Evolutionary conservation across 768 basidiomycete species (phyloP).

Genomic region (Mycena vulgaris): DNA sequence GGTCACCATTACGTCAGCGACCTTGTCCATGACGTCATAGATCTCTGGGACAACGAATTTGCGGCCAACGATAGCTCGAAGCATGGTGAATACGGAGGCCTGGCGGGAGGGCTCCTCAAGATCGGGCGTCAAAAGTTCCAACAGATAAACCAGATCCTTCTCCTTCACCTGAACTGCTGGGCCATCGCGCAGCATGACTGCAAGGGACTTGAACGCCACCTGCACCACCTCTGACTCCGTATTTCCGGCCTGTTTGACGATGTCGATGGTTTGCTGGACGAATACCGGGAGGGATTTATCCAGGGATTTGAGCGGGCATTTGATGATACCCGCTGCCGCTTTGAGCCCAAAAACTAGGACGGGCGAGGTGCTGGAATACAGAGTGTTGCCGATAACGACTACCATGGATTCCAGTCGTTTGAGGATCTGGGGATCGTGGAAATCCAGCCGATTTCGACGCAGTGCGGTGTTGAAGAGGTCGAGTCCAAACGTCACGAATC

Average conservation of each 20-base stretch:
- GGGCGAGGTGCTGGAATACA: conserved; percentile 86
- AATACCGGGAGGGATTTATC: conserved; percentile 86
- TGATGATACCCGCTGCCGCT: conserved; percentile 84
- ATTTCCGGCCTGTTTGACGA: conserved; percentile 86
- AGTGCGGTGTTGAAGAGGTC: conserved; percentile 92
- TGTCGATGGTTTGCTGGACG: conserved; percentile 85
- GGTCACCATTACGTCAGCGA: conserved; percentile 93
- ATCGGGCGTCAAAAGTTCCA: conserved; percentile 90
- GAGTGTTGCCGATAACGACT: conserved; percentile 88
- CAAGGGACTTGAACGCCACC: conserved; percentile 88
- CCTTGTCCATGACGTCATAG: conserved; percentile 96
- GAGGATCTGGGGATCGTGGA: conserved; percentile 80
- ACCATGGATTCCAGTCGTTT: conserved; percentile 92
- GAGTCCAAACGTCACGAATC: conserved; percentile 92
- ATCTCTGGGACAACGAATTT: conserved; percentile 96
- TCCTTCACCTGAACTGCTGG: conserved; percentile 87
- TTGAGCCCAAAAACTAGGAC: conserved; percentile 86
- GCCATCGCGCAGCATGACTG: conserved; percentile 92
- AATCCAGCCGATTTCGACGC: conserved; percentile 88
- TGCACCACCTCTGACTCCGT: conserved; percentile 94
- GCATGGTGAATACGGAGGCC: conserved; percentile 86
- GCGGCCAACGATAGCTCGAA: conserved; percentile 91
- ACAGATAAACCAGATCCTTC: conserved; percentile 87
- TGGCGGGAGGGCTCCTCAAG: conserved; percentile 92
- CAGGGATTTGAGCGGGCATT: conserved; percentile 85